Conservation (phyloP, 2,329 filamentous ascomycete species). For the Nannizziopsis arthrosporioides region DNA sequence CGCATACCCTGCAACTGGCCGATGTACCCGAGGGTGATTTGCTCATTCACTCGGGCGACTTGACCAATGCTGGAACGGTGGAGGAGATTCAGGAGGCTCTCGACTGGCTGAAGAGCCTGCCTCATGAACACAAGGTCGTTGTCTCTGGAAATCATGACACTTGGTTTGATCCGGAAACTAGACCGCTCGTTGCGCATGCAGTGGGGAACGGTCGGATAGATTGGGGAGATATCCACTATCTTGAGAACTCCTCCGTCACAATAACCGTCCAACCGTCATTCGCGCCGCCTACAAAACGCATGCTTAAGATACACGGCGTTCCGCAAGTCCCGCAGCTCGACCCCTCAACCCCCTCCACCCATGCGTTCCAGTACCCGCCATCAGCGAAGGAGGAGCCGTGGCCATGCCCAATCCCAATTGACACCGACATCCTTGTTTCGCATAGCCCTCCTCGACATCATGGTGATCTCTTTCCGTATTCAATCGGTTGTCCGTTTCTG, state of each 20-base stretch:
- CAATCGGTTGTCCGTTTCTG: conserved; percentile 58
- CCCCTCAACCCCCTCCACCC: conserved; percentile 47
- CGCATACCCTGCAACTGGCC: conserved; percentile 50
- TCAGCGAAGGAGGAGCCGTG: conserved; percentile 53
- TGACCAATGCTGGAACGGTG: conserved; percentile 61
- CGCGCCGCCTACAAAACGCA: conserved; percentile 41
- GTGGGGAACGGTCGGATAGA: conserved; percentile 36
- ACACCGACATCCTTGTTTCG: conserved; percentile 68
- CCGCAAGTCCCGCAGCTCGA: conserved; percentile 58
- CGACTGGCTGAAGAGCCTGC: conserved; percentile 65
- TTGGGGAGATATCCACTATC: conserved; percentile 59
- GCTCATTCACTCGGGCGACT: conserved; percentile 80
- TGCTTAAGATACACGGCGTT: conserved; percentile 63
- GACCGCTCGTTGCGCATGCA: conserved; percentile 34
- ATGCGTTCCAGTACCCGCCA: conserved; percentile 63
- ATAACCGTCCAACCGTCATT: conserved; percentile 44
- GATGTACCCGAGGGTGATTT: conserved; percentile 60
- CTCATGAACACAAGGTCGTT: conserved; percentile 68
- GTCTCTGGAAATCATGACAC: conserved; percentile 84
- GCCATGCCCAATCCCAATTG: conserved; percentile 56
- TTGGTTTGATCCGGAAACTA: conserved; percentile 59
- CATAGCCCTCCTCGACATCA: conserved; percentile 69
- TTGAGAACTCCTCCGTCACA: conserved; percentile 56
- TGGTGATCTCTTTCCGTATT: conserved; percentile 44
- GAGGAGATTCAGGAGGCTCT: conserved; percentile 69